Evolutionary conservation across 2,329 filamentous ascomycete species (phyloP).

Genomic region (Penicillium nordicum): DNA sequence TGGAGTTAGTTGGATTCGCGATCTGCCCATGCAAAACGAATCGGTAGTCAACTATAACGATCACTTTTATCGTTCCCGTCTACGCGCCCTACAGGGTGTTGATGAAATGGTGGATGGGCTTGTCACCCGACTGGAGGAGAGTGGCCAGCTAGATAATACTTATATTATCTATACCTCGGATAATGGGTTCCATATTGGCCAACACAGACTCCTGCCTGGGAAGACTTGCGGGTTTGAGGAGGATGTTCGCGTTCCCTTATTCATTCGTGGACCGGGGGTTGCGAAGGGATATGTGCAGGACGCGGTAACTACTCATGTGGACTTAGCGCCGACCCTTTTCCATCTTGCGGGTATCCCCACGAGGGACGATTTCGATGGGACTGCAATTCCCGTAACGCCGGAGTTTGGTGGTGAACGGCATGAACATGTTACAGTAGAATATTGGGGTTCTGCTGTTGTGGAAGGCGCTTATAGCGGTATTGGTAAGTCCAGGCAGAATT

Average conservation of each 20-base stretch:
- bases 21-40: conserved; percentile 45
- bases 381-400: conserved; percentile 46
- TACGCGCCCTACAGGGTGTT: conserved; percentile 52
- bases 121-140: conserved; percentile 41
- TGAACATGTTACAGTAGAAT: conserved; percentile 60
- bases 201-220: conserved; percentile 57
- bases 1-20: conserved; percentile 47
- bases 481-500: conserved; percentile 16
- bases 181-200: conserved; percentile 60
- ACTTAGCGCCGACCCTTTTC: conserved; percentile 61
- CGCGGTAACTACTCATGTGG: conserved; percentile 60
- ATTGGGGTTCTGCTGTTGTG: conserved; percentile 46
- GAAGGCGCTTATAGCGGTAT: conserved; percentile 32
- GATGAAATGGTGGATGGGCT: conserved; percentile 54
- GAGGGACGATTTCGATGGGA: conserved; percentile 56
- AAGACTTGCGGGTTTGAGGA: conserved; percentile 59
- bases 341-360: conserved; percentile 40
- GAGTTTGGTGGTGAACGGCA: conserved; percentile 32
- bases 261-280: conserved; percentile 59
- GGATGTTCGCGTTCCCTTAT: conserved; percentile 58
- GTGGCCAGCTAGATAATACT: conserved; percentile 49
- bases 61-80: conserved; percentile 50
- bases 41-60: conserved; percentile 52
- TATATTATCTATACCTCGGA: conserved; percentile 62
- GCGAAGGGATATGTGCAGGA: conserved; percentile 41